Conservation (phyloP, 2,329 filamentous ascomycete genomes). For the Fusarium brachygibbosum region DNA sequence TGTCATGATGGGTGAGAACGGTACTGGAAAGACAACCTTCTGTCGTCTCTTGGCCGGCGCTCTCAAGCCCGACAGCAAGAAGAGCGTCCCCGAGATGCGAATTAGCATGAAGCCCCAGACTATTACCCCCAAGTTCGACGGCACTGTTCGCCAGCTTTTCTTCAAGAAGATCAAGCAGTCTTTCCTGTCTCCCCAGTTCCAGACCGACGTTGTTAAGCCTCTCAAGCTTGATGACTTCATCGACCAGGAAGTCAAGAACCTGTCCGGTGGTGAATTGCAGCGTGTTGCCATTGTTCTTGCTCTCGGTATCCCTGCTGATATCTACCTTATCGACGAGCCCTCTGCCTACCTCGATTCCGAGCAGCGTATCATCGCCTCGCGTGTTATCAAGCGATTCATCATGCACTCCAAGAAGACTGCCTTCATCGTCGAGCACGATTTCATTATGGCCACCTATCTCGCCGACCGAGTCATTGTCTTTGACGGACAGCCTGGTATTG, state of each 20-base stretch:
- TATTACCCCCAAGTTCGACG: conserved; percentile 97
- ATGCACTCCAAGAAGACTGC: conserved; percentile 99
- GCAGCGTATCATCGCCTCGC: conserved; percentile 96
- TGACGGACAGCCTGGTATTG: conserved; percentile 90
- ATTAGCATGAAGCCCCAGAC: conserved; percentile 99
- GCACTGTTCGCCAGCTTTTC: conserved; percentile 96
- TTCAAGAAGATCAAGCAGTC: conserved; percentile 99
- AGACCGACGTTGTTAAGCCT: conserved; percentile 99
- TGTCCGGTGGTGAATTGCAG: conserved; percentile 99
- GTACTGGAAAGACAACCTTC: conserved; percentile 99
- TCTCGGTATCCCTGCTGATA: conserved; percentile 95
- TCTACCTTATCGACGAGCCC: conserved; percentile 98
- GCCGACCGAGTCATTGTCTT: conserved; percentile 98
- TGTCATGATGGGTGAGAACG: conserved; percentile 99
- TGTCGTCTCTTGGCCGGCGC: conserved; percentile 95
- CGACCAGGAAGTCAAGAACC: conserved; percentile 98
- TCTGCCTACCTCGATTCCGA: conserved; percentile 98
- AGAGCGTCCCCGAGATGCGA: conserved; percentile 89
- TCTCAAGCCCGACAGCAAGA: conserved; percentile 86
- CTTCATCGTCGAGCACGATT: conserved; percentile 99
- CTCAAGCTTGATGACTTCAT: conserved; percentile 99
- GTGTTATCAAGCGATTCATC: conserved; percentile 99
- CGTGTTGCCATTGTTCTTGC: conserved; percentile 97
- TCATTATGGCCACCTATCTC: conserved; percentile 88
- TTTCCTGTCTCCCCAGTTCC: conserved; percentile 97